Evolutionary conservation across 371 early-diverging fungal genomes (phyloP), one percentile per base, ranked within the genome.

Genomic region (Haplosporangium sp.): DNA sequence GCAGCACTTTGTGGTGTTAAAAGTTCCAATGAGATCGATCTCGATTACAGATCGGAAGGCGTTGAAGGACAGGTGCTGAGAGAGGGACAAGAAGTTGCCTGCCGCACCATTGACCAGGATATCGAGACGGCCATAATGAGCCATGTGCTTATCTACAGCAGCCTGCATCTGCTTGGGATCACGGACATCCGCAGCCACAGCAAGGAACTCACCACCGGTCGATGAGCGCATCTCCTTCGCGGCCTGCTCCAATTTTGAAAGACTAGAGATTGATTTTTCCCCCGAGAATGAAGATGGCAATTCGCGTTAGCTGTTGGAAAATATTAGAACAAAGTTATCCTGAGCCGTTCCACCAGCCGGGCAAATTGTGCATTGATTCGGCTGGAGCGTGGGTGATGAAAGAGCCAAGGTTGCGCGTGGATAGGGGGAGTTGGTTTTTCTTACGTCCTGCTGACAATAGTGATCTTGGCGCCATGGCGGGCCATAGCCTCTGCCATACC

Each of bases 401-500:
- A n/a, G n/a, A n/a, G n/a, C n/a, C n/a, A n/a, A n/a, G n/a, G n/a
- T n/a, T n/a, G n/a, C n/a, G n/a, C n/a, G n/a, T n/a, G 51, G 16
- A 41, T 13, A 47, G 14, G 7, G 8, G 9, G 23, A 6, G 12
- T n/a, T 23, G n/a, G 38, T 40, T 23, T 56, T 41, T 10, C 62
- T 68, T 81, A 88, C 89, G 83, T 88, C 83, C 90, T 80, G 60
- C 88, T 86, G 54, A 88, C 84, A 71, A 91, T 91, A 68, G 87
- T 87, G 29, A 91, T 91, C 59, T 85, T 89, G 59, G 89, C 92
- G 29, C 93, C 95, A 73, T 93, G 94, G 48, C 87, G 83, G 58
- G 91, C 85, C 73, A 94, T 74, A n/a, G 95, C 93, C 70, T 91
- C 90, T 9, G 93, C 89, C 90, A 95, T 92, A 16, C 86, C 91